These are phyloP conservation scores for Margaritispora aquatica DNA, from an alignment of 495 filamentous ascomycete genomes.

Conservation along the genomic window DNA sequence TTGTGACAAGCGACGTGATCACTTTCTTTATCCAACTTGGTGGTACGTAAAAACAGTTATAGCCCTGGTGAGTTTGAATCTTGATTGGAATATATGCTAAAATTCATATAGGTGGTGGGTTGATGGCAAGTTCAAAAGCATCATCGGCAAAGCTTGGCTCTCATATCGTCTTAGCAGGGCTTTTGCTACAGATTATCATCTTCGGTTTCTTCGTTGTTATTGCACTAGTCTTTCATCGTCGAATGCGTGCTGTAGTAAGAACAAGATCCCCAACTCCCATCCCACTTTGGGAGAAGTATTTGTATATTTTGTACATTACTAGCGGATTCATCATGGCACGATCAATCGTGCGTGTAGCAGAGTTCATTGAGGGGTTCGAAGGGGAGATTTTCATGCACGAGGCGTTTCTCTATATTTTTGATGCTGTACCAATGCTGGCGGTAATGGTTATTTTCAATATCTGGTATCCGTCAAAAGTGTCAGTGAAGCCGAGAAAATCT, in stretches of 20 bases:
- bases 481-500: too few species aligned
- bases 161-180: constrained; percentile 35
- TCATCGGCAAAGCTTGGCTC: constrained; percentile 29
- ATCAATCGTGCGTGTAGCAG: constrained; percentile 51
- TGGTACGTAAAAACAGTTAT: neutral
- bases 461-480: too few species aligned
- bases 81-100: neutral
- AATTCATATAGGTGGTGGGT: constrained; percentile 20
- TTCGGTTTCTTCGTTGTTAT: constrained; percentile 45
- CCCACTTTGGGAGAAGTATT: constrained; percentile 35
- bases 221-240: constrained; percentile 32
- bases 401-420: constrained; percentile 55
- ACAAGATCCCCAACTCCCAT: neutral
- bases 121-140: constrained; percentile 32
- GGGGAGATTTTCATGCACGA: constrained; percentile 39
- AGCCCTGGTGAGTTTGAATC: too few species aligned
- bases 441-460: constrained; percentile 45
- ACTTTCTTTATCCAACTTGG: constrained; percentile 33
- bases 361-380: constrained; percentile 33
- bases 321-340: constrained; percentile 53
- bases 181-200: constrained; percentile 42
- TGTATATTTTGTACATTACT: constrained; percentile 43
- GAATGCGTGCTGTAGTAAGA: too few species aligned
- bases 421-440: constrained; percentile 48
- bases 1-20: constrained; percentile 37